Evolutionary conservation across 495 filamentous ascomycete genomes (phyloP).

Genomic region (Aspergillus bertholletiae): DNA sequence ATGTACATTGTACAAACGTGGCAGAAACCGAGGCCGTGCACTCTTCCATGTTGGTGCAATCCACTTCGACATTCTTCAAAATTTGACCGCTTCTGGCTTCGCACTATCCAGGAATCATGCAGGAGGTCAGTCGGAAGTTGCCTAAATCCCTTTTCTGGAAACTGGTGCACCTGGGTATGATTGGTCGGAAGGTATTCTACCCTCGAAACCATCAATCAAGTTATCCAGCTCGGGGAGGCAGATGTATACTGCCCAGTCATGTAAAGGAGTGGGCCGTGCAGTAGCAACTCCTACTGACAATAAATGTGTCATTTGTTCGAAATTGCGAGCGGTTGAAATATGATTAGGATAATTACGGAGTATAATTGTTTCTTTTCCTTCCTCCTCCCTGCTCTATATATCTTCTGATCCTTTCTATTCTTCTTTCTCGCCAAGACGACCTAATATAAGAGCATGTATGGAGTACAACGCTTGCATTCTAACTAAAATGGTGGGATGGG

Average conservation of each 20-base stretch:
- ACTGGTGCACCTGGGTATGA: neutral
- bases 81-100: neutral
- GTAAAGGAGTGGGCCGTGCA: neutral
- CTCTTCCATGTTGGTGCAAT: neutral
- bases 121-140: constrained; percentile 13
- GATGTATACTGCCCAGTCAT: neutral
- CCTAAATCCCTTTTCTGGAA: constrained; percentile 9
- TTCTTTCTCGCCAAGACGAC: neutral
- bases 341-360: neutral
- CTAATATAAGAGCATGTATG: neutral
- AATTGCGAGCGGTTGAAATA: neutral
- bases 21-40: constrained; percentile 21
- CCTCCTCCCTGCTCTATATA: no score
- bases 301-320: neutral
- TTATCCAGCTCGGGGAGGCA: neutral
- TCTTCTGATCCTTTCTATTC: no score
- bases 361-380: neutral
- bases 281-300: no score
- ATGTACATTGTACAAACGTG: constrained; percentile 26
- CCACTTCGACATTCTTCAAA: neutral
- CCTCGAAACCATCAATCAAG: neutral
- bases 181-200: neutral
- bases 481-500: neutral
- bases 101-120: constrained; percentile 3
- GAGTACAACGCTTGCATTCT: neutral